A percentile compares a stretch with the other conserved stretches of the same genome.
These are phyloP conservation scores for Echites panduratus DNA, from an alignment of 257 asterid genomes.

Conservation along the genomic window DNA sequence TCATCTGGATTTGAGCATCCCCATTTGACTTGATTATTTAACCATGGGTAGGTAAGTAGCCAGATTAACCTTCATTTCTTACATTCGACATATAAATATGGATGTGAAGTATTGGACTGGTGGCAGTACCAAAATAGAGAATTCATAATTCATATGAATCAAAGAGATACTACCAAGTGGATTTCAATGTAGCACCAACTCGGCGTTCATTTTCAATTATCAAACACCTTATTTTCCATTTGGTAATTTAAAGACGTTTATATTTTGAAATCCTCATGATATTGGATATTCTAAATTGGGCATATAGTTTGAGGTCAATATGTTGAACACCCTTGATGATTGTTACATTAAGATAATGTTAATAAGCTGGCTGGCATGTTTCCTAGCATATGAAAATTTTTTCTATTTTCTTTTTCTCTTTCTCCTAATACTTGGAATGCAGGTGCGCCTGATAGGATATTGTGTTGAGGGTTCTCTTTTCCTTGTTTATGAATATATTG, in stretches of 20 bases:
- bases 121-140: background rate
- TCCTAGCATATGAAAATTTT: background rate
- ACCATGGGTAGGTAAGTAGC: too few species aligned
- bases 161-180: background rate
- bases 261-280: background rate
- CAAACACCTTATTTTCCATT: background rate
- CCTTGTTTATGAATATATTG: constrained; percentile 86
- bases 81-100: too few species aligned
- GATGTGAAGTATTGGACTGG: too few species aligned
- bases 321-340: background rate
- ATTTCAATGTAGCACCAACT: background rate
- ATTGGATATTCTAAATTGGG: background rate
- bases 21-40: too few species aligned
- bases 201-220: background rate
- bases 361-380: background rate
- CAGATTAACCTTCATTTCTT: too few species aligned
- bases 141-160: background rate
- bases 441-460: constrained; percentile 96
- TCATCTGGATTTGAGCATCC: too few species aligned
- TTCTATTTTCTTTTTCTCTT: background rate
- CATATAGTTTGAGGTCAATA: background rate
- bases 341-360: too few species aligned
- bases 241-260: background rate
- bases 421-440: constrained; percentile 15
- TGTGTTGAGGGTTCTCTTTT: constrained; percentile 95